Evolutionary conservation across 1,139 yeast genomes (phyloP).

Genomic region (Lodderomyces beijingensis): DNA sequence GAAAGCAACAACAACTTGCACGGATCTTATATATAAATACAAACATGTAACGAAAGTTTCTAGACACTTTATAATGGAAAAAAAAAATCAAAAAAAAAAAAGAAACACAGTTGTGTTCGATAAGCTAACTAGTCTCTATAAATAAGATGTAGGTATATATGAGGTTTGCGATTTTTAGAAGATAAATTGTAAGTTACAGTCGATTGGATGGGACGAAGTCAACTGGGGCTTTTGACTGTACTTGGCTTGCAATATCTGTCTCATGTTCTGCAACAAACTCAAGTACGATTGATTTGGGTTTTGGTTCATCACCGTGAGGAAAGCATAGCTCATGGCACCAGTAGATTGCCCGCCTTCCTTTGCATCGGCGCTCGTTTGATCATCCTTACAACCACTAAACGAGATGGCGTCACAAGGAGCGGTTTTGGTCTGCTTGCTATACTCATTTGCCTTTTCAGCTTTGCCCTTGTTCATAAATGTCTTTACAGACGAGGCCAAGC

Average conservation of each 20-base stretch:
- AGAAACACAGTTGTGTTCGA: too few relatives aligned
- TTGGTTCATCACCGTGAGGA: constrained; percentile 62
- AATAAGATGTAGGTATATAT: not conserved
- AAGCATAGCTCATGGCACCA: constrained; percentile 95
- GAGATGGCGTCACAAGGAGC: constrained; percentile 87
- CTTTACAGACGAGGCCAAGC: constrained; percentile 47
- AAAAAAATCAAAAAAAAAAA: not conserved
- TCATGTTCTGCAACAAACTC: constrained; percentile 75
- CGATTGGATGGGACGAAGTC: constrained; percentile 80
- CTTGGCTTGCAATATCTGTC: constrained; percentile 61
- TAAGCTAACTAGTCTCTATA: too few relatives aligned
- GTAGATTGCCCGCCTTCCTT: constrained; percentile 72
- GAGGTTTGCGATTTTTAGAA: constrained; percentile 12
- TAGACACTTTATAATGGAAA: too few relatives aligned
- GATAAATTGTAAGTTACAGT: constrained; percentile 62
- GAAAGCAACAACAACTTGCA: not conserved
- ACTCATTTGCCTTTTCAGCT: constrained; percentile 23
- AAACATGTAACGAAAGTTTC: too few relatives aligned
- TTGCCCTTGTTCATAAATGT: constrained; percentile 27
- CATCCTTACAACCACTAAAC: constrained; percentile 88
- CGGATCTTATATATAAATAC: too few relatives aligned
- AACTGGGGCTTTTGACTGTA: constrained; percentile 89
- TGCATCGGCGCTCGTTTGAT: constrained; percentile 80
- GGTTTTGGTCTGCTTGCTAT: constrained; percentile 51
- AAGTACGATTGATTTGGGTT: constrained; percentile 74